phyloP scores from a whole-genome alignment of 331 rosid genomes.

The Acacia concinna region DNA sequence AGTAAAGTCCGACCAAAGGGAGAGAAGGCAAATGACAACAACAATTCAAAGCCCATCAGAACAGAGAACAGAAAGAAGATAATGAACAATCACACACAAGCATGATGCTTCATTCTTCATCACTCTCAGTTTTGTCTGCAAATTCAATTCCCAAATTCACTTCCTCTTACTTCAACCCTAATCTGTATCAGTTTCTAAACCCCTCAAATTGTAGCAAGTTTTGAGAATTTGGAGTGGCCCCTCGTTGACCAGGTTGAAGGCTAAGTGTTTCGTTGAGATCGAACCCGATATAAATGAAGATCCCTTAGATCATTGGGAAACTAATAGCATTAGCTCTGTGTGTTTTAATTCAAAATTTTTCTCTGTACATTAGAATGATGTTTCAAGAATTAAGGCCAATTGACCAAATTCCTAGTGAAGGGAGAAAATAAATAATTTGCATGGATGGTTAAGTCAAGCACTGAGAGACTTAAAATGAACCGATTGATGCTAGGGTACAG shows the following conservation, averaged over 20 bases:
- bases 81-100: not conserved
- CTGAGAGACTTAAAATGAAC: not conserved
- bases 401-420: not conserved
- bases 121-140: slow-evolving; percentile 45
- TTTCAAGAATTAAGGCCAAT: not conserved
- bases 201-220: slow-evolving; percentile 32
- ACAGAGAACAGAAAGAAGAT: slow-evolving; percentile 22
- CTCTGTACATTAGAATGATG: not conserved
- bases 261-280: slow-evolving; percentile 56
- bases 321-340: slow-evolving; percentile 67
- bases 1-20: too few species aligned
- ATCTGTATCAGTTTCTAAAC: not conserved
- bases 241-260: slow-evolving; percentile 45
- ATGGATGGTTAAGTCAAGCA: not conserved
- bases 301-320: slow-evolving; percentile 55
- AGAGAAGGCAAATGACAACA: too few species aligned
- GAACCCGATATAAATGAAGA: slow-evolving; percentile 93
- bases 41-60: slow-evolving; percentile 12
- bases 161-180: slow-evolving; percentile 18
- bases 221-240: slow-evolving; percentile 21
- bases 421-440: not conserved
- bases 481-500: not conserved
- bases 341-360: not conserved
- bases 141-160: slow-evolving; percentile 43
- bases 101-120: slow-evolving; percentile 65